Conservation (phyloP, 129 eudicot genomes). For the Flaveria sonorensis region DNA sequence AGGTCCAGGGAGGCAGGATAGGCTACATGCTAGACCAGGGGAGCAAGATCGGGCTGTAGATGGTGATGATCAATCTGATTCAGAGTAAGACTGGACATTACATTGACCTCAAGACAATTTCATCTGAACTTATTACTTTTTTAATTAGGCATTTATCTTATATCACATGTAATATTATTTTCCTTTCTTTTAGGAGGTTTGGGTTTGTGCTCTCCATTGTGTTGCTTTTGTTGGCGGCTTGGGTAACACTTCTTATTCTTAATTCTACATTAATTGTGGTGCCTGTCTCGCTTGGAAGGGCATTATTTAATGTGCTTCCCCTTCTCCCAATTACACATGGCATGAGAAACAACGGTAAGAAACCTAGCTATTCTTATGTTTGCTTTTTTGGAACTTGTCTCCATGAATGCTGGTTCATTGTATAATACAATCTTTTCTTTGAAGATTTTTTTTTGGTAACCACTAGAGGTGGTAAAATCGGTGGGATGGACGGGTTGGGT, state of each 20-base stretch:
- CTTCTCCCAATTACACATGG: conserved; percentile 19
- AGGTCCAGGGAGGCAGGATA: conserved; percentile 55
- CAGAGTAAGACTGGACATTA: conserved; percentile 52
- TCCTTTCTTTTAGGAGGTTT: conserved; percentile 54
- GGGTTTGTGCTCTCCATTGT: conserved; percentile 77
- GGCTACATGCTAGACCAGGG: conserved; percentile 41
- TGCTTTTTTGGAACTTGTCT: background rate
- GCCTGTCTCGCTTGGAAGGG: conserved; percentile 17
- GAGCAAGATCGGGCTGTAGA: conserved; percentile 47
- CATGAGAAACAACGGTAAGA: conserved; percentile 11
- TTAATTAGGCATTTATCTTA: background rate
- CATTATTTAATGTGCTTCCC: conserved; percentile 1
- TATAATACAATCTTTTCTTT: background rate
- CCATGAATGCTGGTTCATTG: background rate
- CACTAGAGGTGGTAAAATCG: background rate
- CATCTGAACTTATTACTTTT: background rate
- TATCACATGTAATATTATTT: conserved; percentile 22
- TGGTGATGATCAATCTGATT: conserved; percentile 59
- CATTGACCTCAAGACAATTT: conserved; percentile 1
- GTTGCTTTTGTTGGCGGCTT: conserved; percentile 79
- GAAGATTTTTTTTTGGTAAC: background rate
- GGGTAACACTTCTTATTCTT: conserved; percentile 80
- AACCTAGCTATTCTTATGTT: background rate
- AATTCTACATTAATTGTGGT: conserved; percentile 42
- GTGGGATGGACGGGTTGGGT: background rate